A percentile compares a stretch with the other conserved stretches of the same genome.
Evolutionary conservation across 495 filamentous ascomycete genomes (phyloP).

Genomic region (Chaetomium tenue): DNA sequence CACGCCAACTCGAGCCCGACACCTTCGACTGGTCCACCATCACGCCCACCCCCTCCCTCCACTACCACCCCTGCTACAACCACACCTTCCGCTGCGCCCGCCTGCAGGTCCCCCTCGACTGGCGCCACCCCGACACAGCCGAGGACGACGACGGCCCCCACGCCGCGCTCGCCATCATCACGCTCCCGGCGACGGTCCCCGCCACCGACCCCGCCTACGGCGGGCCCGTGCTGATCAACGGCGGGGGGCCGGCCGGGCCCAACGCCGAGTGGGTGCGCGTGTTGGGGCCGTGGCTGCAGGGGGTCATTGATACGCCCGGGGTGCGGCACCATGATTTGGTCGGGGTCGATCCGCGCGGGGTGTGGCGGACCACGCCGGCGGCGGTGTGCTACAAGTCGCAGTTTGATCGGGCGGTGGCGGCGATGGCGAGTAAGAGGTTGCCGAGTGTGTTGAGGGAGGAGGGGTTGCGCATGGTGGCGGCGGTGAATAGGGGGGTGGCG

Average conservation of each 20-base stretch:
- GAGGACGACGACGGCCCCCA: not conserved
- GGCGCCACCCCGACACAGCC: slow-evolving; percentile 26
- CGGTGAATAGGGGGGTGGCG: not conserved
- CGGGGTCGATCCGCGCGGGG: slow-evolving; percentile 48
- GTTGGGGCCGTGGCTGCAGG: slow-evolving; percentile 33
- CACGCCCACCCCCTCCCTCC: slow-evolving; percentile 31
- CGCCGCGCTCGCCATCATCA: slow-evolving; percentile 39
- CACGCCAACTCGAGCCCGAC: not conserved
- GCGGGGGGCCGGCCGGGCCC: slow-evolving; percentile 47
- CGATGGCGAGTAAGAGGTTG: not conserved
- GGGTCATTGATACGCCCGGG: slow-evolving; percentile 30
- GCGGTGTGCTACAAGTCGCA: slow-evolving; percentile 40
- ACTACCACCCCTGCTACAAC: slow-evolving; percentile 41
- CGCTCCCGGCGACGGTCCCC: slow-evolving; percentile 36
- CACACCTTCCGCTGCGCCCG: slow-evolving; percentile 42
- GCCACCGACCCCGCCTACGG: slow-evolving; percentile 30
- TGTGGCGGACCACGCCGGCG: slow-evolving; percentile 40
- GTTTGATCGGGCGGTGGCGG: slow-evolving; percentile 3
- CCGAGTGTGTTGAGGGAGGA: not conserved
- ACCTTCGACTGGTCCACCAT: slow-evolving; percentile 30
- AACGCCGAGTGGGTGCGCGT: slow-evolving; percentile 33
- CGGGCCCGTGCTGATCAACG: slow-evolving; percentile 47
- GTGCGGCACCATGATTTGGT: slow-evolving; percentile 41
- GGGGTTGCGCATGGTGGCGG: not conserved
- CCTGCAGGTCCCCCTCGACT: slow-evolving; percentile 50